Evolutionary conservation across 2,329 filamentous ascomycete genomes (phyloP).

Genomic region (Aureobasidium namibiae): DNA sequence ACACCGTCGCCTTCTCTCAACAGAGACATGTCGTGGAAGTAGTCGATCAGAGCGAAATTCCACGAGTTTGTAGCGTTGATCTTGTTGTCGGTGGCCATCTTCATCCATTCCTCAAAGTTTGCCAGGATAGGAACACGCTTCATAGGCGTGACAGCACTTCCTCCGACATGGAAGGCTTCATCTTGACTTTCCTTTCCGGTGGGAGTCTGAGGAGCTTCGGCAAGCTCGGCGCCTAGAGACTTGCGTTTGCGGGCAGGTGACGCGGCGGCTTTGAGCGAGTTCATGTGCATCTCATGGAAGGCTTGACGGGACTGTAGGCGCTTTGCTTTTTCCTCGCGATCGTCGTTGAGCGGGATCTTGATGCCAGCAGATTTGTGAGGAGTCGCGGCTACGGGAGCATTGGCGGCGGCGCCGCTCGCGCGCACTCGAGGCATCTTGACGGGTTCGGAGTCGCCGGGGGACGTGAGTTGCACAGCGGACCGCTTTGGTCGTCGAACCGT

Average conservation of each 20-base stretch:
- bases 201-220: slow-evolving; percentile 44
- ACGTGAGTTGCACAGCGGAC: neutral
- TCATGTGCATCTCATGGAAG: slow-evolving; percentile 82
- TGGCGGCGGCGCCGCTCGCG: slow-evolving; percentile 34
- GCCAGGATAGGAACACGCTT: slow-evolving; percentile 91
- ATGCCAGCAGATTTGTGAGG: slow-evolving; percentile 45
- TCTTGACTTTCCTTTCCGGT: slow-evolving; percentile 35
- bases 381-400: slow-evolving; percentile 33
- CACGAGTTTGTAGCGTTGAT: slow-evolving; percentile 98
- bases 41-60: slow-evolving; percentile 99
- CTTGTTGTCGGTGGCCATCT: slow-evolving; percentile 96
- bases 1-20: slow-evolving; percentile 93
- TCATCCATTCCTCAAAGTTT: slow-evolving; percentile 99
- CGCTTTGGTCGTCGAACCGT: too few relatives aligned
- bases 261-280: slow-evolving; percentile 76
- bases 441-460: slow-evolving; percentile 17
- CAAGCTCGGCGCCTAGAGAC: slow-evolving; percentile 39
- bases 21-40: slow-evolving; percentile 98
- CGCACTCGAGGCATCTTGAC: slow-evolving; percentile 28
- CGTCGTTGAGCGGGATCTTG: slow-evolving; percentile 94
- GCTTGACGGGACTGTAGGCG: slow-evolving; percentile 82
- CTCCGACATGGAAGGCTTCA: slow-evolving; percentile 53
- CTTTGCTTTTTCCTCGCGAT: slow-evolving; percentile 82
- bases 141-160: slow-evolving; percentile 81
- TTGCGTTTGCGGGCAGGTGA: slow-evolving; percentile 61